A percentile compares a stretch with the other conserved stretches of the same genome.
Conservation (phyloP, 78 protist genomes). For the Protostelium mycophagum region DNA sequence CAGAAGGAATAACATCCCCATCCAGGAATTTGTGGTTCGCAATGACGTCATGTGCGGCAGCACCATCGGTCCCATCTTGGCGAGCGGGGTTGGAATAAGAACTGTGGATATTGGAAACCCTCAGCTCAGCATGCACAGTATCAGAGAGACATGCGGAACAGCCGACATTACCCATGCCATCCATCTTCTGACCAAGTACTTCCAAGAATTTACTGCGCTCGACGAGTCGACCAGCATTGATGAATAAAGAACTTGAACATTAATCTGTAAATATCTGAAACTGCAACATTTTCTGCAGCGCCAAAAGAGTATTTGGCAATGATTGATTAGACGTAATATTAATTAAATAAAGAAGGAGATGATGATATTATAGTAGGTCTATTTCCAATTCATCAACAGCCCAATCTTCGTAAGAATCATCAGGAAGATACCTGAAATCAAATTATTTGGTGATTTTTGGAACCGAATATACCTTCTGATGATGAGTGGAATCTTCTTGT, state of each 20-base stretch:
- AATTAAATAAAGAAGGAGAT: no score
- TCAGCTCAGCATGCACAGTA: slow-evolving; percentile 91
- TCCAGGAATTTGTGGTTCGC: slow-evolving; percentile 86
- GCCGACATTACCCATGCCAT: slow-evolving; percentile 51
- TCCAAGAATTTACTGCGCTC: slow-evolving; percentile 40
- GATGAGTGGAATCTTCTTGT: slow-evolving; percentile 87
- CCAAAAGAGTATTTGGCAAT: no score
- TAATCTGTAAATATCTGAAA: no score
- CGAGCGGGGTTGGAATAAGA: slow-evolving; percentile 66
- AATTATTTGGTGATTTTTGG: background rate
- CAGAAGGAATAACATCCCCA: slow-evolving; percentile 46
- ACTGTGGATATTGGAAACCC: slow-evolving; percentile 91
- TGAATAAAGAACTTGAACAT: slow-evolving; percentile 1
- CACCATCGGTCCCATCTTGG: slow-evolving; percentile 83
- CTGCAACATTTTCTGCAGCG: no score
- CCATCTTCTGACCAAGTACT: slow-evolving; percentile 35
- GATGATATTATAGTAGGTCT: background rate
- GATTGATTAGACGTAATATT: no score
- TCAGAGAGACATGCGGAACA: slow-evolving; percentile 72
- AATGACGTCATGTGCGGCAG: slow-evolving; percentile 93
- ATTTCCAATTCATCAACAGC: slow-evolving; percentile 50
- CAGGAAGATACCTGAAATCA: slow-evolving; percentile 74
- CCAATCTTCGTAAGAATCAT: slow-evolving; percentile 85
- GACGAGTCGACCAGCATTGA: slow-evolving; percentile 27
- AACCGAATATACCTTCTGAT: slow-evolving; percentile 69